phyloP scores from a whole-genome alignment of 768 basidiomycete genomes.

The Amanita fuliginea region DNA sequence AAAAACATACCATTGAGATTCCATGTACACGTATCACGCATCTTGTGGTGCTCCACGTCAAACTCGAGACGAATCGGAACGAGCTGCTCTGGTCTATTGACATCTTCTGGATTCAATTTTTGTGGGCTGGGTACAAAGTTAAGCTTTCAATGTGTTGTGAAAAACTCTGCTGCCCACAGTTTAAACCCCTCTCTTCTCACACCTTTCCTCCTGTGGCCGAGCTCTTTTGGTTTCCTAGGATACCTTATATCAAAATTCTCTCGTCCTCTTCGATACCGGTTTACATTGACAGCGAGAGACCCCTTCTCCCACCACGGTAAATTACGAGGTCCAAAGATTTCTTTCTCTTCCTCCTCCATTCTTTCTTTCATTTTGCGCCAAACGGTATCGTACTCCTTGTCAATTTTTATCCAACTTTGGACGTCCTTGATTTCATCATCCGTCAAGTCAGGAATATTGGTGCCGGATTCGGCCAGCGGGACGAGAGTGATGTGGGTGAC shows the following conservation, averaged over 20 bases:
- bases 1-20: constrained; percentile 75
- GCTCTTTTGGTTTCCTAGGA: constrained; percentile 28
- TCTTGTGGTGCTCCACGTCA: constrained; percentile 88
- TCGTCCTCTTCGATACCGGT: constrained; percentile 28
- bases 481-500: constrained; percentile 53
- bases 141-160: constrained; percentile 7
- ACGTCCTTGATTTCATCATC: constrained; percentile 40
- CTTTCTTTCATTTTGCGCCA: constrained; percentile 40
- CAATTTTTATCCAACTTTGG: constrained; percentile 52
- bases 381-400: constrained; percentile 43
- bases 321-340: constrained; percentile 25
- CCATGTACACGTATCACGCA: constrained; percentile 97
- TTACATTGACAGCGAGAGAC: constrained; percentile 22
- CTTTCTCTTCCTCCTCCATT: constrained; percentile 39
- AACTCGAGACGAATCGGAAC: constrained; percentile 95
- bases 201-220: constrained; percentile 36
- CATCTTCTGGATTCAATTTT: constrained; percentile 42
- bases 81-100: constrained; percentile 64
- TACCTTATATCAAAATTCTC: constrained; percentile 44
- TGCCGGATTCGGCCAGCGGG: constrained; percentile 42
- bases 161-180: constrained; percentile 45
- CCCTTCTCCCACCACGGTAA: constrained; percentile 60
- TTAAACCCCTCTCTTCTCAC: constrained; percentile 59
- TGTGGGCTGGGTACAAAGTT: constrained; percentile 37
- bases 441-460: constrained; percentile 41